A percentile compares a stretch with the other conserved stretches of the same genome.
Evolutionary conservation across 2,329 filamentous ascomycete species (phyloP).

Genomic region (Monosporascus sp.): DNA sequence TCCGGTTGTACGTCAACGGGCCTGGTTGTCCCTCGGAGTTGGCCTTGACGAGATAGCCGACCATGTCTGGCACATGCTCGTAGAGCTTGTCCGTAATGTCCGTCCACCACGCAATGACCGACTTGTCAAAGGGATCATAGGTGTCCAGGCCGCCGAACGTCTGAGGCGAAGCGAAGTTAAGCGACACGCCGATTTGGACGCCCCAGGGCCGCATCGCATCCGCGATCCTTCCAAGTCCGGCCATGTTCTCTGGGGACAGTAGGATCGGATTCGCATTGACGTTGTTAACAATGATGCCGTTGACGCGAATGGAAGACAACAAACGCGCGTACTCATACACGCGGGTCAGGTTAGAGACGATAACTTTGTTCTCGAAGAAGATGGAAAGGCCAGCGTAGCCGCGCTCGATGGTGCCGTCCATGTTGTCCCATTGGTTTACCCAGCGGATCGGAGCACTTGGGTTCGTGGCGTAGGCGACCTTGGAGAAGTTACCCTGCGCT

Average conservation of each 20-base stretch:
- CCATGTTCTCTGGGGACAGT: slow-evolving; percentile 51
- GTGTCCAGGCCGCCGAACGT: slow-evolving; percentile 51
- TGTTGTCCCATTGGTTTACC: slow-evolving; percentile 71
- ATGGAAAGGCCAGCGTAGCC: slow-evolving; percentile 65
- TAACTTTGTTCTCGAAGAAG: slow-evolving; percentile 56
- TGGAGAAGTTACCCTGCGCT: slow-evolving; percentile 33
- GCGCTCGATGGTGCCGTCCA: slow-evolving; percentile 62
- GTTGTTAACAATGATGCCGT: slow-evolving; percentile 65
- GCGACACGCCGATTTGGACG: slow-evolving; percentile 58
- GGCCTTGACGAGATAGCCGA: slow-evolving; percentile 66
- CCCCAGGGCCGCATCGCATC: slow-evolving; percentile 64
- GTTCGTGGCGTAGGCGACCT: slow-evolving; percentile 49
- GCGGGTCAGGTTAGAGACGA: slow-evolving; percentile 56
- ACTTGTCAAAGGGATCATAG: slow-evolving; percentile 59
- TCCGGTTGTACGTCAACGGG: slow-evolving; percentile 65
- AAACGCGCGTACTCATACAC: slow-evolving; percentile 60
- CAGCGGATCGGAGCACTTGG: slow-evolving; percentile 52
- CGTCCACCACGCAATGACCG: slow-evolving; percentile 59
- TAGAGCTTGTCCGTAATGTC: slow-evolving; percentile 57
- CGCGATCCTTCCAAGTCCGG: slow-evolving; percentile 58
- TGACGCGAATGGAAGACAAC: slow-evolving; percentile 61
- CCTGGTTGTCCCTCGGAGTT: slow-evolving; percentile 70
- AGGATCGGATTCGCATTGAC: slow-evolving; percentile 63
- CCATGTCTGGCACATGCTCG: slow-evolving; percentile 57
- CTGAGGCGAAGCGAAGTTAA: slow-evolving; percentile 64